phyloP scores from a whole-genome alignment of 495 filamentous ascomycete genomes.

The Tuber indicum region DNA sequence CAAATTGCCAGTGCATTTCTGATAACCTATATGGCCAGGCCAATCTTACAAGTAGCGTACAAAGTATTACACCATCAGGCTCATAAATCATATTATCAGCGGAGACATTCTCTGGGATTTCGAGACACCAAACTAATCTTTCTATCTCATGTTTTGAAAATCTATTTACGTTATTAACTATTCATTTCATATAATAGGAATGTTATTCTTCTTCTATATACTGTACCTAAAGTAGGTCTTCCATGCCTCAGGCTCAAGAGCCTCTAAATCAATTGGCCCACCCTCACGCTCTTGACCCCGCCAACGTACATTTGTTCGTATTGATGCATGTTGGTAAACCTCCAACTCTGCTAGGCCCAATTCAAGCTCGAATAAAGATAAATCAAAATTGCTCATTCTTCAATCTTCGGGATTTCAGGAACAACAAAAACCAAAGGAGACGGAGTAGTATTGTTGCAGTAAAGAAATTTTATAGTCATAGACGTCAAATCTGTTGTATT shows the following conservation, averaged over 20 bases:
- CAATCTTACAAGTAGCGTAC: not conserved
- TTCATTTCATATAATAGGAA: not conserved
- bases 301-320: not conserved
- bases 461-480: too few relatives aligned
- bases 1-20: not conserved
- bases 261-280: not conserved
- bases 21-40: not conserved
- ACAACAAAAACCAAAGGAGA: too few relatives aligned
- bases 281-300: not conserved
- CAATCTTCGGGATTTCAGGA: too few relatives aligned
- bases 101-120: not conserved
- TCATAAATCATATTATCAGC: not conserved
- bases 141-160: not conserved
- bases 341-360: not conserved
- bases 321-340: not conserved
- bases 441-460: too few relatives aligned
- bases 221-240: not conserved
- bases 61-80: not conserved
- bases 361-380: not conserved
- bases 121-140: not conserved
- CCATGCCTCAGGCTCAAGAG: not conserved
- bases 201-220: not conserved
- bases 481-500: too few relatives aligned
- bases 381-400: not conserved
- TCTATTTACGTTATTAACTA: not conserved